Evolutionary conservation across 306 rosid species (phyloP), one percentile per base, ranked within the genome.

Genomic region (Vigna angularis): DNA sequence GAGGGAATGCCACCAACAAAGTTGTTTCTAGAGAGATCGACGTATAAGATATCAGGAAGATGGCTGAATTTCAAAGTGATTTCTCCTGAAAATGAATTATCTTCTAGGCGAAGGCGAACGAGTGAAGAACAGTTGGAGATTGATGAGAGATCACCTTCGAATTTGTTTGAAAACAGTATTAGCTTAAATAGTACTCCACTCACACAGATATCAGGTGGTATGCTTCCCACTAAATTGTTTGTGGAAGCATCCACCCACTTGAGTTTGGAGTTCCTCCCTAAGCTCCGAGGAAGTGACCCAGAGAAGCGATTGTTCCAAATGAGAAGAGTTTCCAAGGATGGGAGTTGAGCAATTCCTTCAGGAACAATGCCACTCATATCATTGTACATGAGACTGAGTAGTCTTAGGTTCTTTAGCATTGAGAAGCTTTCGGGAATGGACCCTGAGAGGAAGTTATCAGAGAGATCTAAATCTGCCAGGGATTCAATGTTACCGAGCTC

Each of bases 81-180:
- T 66, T 85, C 77, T 67, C 97, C 97, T 6, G 95, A 84, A 83
- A 94, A 79, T 4, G 81, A 84, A 80, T 94, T 94, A 70, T 92
- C 92, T 83, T 94, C 98, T 3, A 94, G 75, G 68, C 98, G 86
- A 83, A 94, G 88, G 51, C 98, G 98, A 83, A 92, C 93, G 17
- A 94, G 88, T 7, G 97, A 94, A 74, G 98, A 90, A 75, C 98
- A 94, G 52, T 87, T 87, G 62, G 89, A 80, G 45, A 94, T 86
- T 24, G 95, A 81, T 4, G 93, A 86, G 57, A 92, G 87, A 28
- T 82, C 78, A 28, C 97, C 97, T 10, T 85, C 57, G 40, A 94
- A 92, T 20, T 86, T 78, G 83, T 94, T 94, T 16, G 98, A 94
- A 81, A 94, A 94, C 87, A 94, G 77, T 67, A 94, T 94, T 74